Base-by-base conservation (phyloP, 2,329 filamentous ascomycete genomes). In the Aspergillus jensenii region DNA sequence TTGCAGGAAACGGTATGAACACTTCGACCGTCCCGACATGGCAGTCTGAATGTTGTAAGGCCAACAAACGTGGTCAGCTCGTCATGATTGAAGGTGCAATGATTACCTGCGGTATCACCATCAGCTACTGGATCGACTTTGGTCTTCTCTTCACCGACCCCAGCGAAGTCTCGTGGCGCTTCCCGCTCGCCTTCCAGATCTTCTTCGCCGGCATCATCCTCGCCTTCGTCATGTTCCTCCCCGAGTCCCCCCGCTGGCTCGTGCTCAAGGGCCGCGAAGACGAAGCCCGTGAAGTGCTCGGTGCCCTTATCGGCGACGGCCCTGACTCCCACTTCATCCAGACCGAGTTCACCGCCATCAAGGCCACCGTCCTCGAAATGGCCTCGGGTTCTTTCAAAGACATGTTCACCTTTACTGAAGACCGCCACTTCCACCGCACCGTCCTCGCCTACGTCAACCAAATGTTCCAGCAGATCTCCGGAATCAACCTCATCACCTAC, bases 241-340 rank as follows among this genome's bases (percentile, higher is more conserved):
- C 83, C 11, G 84, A 87, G 64, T 84, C 81, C 0, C 84, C 84
- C 9, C 78, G 84, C 52, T 86, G 83, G 81, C 74, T 87, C 6
- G 79, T 86, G 25, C 68, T 84, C 48, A 82, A 83, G 66, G 83
- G 82, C 41, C 75, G 77, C 14, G 81, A 84, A 59, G 78, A 83
- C 19, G 78, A 83, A 62, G 81, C 81, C 0, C 66, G 77, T 11
- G 68, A 77, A 14, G 79, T 83, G 2, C 67, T 83, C 31, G 71
- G 68, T 3, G 79, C 78, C 15, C 68, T 84, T 4, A 74, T 77
- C 55, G 79, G 83, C 49, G 75, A 80, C 17, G 70, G 77, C 2
- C 72, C 76, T 31, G 78, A 81, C 19, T 76, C 81, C 50, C 67
- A 71, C 19, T 75, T 74, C 46, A 68, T 84, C 31, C 71, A 76